These are phyloP conservation scores for Leishmania mexicana DNA, from an alignment of 208 protist genomes.

Conservation along the genomic window DNA sequence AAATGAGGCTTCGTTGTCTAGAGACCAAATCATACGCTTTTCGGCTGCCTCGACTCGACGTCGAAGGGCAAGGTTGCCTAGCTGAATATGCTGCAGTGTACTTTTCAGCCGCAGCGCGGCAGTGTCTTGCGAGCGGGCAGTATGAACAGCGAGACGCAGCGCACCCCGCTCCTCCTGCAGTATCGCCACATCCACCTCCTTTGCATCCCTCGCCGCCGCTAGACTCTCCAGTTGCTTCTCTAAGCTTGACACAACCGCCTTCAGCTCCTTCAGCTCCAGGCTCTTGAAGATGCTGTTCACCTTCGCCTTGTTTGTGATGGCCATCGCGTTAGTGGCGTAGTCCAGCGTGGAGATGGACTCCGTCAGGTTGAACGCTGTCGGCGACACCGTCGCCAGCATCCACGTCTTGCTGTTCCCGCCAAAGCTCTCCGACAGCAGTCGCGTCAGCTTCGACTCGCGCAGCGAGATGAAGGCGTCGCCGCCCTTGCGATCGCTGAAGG, in stretches of 20 bases:
- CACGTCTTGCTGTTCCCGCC: constrained; percentile 94
- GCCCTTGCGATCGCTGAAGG: constrained; percentile 74
- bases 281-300: constrained; percentile 67
- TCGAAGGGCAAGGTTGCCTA: constrained; percentile 64
- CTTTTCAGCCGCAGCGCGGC: constrained; percentile 35
- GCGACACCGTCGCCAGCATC: constrained; percentile 86
- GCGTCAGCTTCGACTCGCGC: constrained; percentile 91
- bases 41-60: constrained; percentile 55
- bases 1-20: constrained; percentile 59
- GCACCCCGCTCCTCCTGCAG: constrained; percentile 55
- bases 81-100: constrained; percentile 42
- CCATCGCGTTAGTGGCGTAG: constrained; percentile 82
- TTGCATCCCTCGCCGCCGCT: constrained; percentile 31
- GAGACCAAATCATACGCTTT: constrained; percentile 31
- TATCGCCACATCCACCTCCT: constrained; percentile 36
- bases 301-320: constrained; percentile 77
- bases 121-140: constrained; percentile 30
- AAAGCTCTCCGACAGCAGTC: constrained; percentile 89
- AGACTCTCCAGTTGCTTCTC: constrained; percentile 54
- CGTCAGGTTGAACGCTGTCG: constrained; percentile 78
- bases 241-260: constrained; percentile 42
- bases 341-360: constrained; percentile 83
- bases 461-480: constrained; percentile 72
- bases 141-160: constrained; percentile 41
- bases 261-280: constrained; percentile 79